Evolutionary conservation across 345 rosid species (phyloP).

Genomic region (Litchi chinensis): DNA sequence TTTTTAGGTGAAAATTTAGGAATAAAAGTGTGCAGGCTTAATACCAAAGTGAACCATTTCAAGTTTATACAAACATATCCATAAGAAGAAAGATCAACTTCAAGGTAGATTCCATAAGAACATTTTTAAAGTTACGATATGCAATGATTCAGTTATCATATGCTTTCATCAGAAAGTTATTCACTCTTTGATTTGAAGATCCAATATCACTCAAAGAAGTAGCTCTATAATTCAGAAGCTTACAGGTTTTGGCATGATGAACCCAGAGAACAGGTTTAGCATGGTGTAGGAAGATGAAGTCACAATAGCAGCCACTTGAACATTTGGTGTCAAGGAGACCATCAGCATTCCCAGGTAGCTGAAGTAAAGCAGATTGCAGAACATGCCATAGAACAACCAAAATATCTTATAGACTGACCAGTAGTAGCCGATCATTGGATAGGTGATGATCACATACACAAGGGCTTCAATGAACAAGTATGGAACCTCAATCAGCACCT

Average conservation of each 20-base stretch:
- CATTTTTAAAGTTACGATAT: background rate
- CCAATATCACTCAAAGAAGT: background rate
- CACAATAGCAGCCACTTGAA: constrained; percentile 29
- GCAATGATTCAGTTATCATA: background rate
- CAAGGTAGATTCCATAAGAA: background rate
- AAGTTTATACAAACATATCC: no score
- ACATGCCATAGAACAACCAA: constrained; percentile 31
- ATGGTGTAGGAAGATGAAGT: constrained; percentile 29
- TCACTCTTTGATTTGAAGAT: background rate
- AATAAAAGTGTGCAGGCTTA: no score
- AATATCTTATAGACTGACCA: constrained; percentile 38
- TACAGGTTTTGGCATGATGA: constrained; percentile 34
- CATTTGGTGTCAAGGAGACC: constrained; percentile 35
- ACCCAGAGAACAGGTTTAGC: constrained; percentile 39
- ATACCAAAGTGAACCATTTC: no score
- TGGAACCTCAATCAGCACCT: constrained; percentile 28
- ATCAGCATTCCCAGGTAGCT: constrained; percentile 38
- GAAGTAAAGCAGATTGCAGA: constrained; percentile 30
- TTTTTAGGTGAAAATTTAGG: no score
- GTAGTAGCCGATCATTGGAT: constrained; percentile 37
- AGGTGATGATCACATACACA: constrained; percentile 31
- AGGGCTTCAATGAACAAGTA: constrained; percentile 23
- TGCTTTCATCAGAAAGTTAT: background rate
- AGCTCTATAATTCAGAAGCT: background rate
- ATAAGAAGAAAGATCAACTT: background rate